These are phyloP conservation scores for Stephanodiscus minutulus DNA, from an alignment of 108 stramenopile genomes.

Conservation along the genomic window DNA sequence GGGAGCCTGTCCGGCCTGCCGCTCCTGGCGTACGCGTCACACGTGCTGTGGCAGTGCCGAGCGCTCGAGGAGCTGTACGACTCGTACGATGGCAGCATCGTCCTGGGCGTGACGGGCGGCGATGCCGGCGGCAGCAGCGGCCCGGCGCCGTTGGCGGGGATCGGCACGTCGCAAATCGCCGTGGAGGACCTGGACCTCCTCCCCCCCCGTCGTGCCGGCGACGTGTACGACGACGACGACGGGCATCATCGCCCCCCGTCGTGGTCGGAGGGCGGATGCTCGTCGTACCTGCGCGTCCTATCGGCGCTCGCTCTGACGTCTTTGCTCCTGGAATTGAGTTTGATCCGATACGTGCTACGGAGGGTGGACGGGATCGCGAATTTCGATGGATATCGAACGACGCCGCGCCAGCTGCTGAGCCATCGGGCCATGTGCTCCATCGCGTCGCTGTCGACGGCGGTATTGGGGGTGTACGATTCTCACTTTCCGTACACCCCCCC, in stretches of 20 bases:
- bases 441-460: constrained; percentile 43
- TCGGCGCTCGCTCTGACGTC: constrained; percentile 34
- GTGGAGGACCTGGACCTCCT: constrained; percentile 1
- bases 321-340: constrained; percentile 30
- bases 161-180: constrained; percentile 8
- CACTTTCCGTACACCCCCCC: constrained; percentile 46
- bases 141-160: constrained; percentile 10
- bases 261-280: neutral
- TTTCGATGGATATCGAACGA: constrained; percentile 28
- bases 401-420: constrained; percentile 20
- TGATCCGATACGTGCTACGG: constrained; percentile 16
- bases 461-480: constrained; percentile 45
- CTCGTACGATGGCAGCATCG: constrained; percentile 18
- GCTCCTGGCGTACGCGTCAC: constrained; percentile 54
- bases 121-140: neutral
- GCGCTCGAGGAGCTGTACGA: constrained; percentile 56
- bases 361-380: constrained; percentile 19
- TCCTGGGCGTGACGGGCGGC: constrained; percentile 27
- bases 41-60: constrained; percentile 69
- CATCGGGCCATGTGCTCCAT: constrained; percentile 52
- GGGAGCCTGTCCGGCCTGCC: constrained; percentile 56
- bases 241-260: neutral
- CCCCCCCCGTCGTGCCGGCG: no score
- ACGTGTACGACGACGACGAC: neutral
- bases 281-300: constrained; percentile 38